These are phyloP conservation scores for Dothideomycetidae sp. DNA, from an alignment of 2,329 filamentous ascomycete genomes.

Conservation along the genomic window DNA sequence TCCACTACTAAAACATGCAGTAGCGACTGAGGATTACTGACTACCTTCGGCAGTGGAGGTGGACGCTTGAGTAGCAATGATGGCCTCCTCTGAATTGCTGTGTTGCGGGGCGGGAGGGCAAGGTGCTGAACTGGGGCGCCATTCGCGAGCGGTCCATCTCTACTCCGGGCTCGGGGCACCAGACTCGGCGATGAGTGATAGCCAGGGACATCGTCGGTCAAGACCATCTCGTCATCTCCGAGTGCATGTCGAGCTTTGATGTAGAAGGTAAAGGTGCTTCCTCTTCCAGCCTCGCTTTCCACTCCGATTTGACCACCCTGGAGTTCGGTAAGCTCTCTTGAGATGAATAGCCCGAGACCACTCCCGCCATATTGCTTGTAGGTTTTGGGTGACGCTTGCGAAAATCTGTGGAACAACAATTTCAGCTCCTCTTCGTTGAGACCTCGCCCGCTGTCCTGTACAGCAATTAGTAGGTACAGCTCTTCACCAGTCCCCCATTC, in stretches of 20 bases:
- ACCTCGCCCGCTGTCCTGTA: conserved; percentile 25
- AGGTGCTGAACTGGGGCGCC: not conserved
- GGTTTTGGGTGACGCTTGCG: conserved; percentile 50
- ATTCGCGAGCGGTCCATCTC: not conserved
- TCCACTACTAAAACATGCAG: conserved; percentile 16
- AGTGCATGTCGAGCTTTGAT: conserved; percentile 40
- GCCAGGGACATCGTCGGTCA: not conserved
- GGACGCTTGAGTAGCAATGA: not conserved
- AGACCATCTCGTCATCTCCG: conserved; percentile 3
- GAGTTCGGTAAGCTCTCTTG: conserved; percentile 50
- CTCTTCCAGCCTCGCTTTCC: conserved; percentile 39
- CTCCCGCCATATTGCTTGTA: conserved; percentile 55
- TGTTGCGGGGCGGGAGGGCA: too few relatives aligned
- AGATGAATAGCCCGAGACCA: conserved; percentile 55
- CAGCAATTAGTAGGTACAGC: conserved; percentile 24
- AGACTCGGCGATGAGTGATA: not conserved
- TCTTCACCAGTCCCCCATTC: conserved; percentile 25
- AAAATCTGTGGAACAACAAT: conserved; percentile 51
- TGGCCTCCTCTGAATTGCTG: not conserved
- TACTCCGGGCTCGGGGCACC: not conserved
- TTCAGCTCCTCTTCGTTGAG: conserved; percentile 22
- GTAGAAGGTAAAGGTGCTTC: conserved; percentile 53
- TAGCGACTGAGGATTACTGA: not conserved
- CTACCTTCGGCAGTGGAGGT: not conserved
- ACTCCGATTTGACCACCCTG: conserved; percentile 56